A percentile compares a stretch with the other conserved stretches of the same genome.
Conservation (phyloP, 305 asterid genomes). For the Fraxinus greggii region DNA sequence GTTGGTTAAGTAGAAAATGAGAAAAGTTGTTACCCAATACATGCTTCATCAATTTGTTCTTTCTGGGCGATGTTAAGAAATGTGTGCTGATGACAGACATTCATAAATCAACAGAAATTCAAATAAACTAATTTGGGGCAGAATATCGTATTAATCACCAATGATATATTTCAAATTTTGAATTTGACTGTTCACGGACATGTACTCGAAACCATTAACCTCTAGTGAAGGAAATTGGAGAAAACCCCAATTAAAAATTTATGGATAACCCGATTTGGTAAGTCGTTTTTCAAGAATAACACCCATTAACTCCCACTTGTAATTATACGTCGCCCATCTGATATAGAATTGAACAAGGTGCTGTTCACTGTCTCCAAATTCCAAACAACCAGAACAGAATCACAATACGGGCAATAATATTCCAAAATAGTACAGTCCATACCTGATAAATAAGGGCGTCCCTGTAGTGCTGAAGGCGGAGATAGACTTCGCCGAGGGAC, state of each 20-base stretch:
- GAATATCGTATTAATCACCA: not conserved
- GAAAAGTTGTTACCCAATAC: not conserved
- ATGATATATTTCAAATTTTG: not conserved
- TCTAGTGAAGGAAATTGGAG: not conserved
- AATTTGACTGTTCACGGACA: not conserved
- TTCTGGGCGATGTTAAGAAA: not conserved
- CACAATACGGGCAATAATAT: not conserved
- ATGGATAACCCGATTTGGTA: not conserved
- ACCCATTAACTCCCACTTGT: not conserved
- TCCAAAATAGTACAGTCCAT: not conserved
- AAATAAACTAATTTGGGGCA: not conserved
- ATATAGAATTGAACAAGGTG: not conserved
- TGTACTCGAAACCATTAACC: not conserved
- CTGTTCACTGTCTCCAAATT: not conserved
- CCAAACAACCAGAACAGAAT: constrained; percentile 3
- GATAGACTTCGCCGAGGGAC: constrained; percentile 89
- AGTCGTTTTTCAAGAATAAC: not conserved
- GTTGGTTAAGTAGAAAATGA: not conserved
- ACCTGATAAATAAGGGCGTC: constrained; percentile 79
- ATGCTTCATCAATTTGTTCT: not conserved
- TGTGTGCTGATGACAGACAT: not conserved
- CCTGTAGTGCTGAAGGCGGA: constrained; percentile 60
- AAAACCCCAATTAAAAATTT: not conserved
- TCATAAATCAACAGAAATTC: not conserved
- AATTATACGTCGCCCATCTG: not conserved